Conservation (phyloP, 345 rosid species). For the Corchorus capsularis region DNA sequence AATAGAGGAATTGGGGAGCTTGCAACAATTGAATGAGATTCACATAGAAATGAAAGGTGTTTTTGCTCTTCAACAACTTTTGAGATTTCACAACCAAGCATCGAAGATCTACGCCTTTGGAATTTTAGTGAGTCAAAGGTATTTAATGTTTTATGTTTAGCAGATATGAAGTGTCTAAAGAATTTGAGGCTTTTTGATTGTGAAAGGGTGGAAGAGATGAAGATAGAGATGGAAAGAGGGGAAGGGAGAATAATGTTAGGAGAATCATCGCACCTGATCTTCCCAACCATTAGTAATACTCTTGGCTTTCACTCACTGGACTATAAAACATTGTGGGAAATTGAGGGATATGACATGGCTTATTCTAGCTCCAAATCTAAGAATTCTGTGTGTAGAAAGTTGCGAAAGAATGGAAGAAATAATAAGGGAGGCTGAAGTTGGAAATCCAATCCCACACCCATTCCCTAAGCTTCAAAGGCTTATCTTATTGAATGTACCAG, state of each 20-base stretch:
- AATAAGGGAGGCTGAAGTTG: background rate
- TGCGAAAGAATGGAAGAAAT: slow-evolving; percentile 30
- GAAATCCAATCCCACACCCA: background rate
- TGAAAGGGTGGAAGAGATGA: background rate
- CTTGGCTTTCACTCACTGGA: too few relatives aligned
- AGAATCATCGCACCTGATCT: too few relatives aligned
- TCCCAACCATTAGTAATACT: background rate
- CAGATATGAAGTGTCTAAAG: background rate
- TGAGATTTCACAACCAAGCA: background rate
- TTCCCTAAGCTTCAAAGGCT: slow-evolving; percentile 26
- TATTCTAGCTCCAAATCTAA: too few relatives aligned
- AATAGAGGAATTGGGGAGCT: too few relatives aligned
- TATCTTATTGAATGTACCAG: background rate
- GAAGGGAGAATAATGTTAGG: too few relatives aligned
- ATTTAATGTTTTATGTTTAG: background rate
- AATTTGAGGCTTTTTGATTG: too few relatives aligned
- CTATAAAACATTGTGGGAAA: too few relatives aligned
- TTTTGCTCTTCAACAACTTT: background rate
- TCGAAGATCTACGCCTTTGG: background rate
- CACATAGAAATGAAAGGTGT: too few relatives aligned
- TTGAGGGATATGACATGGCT: too few relatives aligned
- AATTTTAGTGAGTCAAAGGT: background rate
- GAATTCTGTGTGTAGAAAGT: background rate
- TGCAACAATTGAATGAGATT: too few relatives aligned
- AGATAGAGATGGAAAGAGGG: background rate